phyloP scores from a whole-genome alignment of 129 eudicot species.

The Saussurea involucrata region DNA sequence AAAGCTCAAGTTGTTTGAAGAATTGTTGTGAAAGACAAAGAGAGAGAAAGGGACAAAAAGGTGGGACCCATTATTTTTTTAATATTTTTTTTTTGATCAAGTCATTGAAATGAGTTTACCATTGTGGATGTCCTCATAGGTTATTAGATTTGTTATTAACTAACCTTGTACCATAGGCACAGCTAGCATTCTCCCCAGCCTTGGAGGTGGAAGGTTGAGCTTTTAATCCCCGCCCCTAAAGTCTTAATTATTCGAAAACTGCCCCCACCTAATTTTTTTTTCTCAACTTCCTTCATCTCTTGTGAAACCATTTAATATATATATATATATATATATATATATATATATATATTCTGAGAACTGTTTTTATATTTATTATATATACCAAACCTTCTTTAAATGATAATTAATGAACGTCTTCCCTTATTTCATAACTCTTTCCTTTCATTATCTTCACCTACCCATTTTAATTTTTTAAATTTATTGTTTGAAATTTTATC shows the following conservation, averaged over 20 bases:
- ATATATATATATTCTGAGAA: neutral
- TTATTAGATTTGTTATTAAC: too few relatives aligned
- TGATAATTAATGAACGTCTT: constrained; percentile 31
- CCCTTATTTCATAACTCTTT: constrained; percentile 25
- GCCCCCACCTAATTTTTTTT: constrained; percentile 4
- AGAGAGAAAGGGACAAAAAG: too few relatives aligned
- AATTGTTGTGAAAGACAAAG: too few relatives aligned
- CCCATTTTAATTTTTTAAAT: neutral
- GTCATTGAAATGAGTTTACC: too few relatives aligned
- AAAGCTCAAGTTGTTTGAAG: too few relatives aligned
- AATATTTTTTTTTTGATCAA: too few relatives aligned
- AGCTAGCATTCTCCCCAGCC: neutral
- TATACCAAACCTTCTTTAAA: constrained; percentile 36
- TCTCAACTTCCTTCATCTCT: neutral
- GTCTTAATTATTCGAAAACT: constrained; percentile 13
- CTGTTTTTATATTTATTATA: constrained; percentile 30
- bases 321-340: neutral
- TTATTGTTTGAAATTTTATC: neutral
- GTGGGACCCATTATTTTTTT: too few relatives aligned
- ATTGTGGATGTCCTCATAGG: too few relatives aligned
- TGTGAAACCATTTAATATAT: constrained; percentile 13
- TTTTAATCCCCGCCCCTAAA: constrained; percentile 13
- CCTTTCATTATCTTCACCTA: constrained; percentile 21
- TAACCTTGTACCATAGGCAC: constrained; percentile 2
- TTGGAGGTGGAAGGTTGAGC: constrained; percentile 3